Evolutionary conservation across 495 filamentous ascomycete genomes (phyloP), one percentile per base, ranked within the genome.

Genomic region (Lophium mytilinum): DNA sequence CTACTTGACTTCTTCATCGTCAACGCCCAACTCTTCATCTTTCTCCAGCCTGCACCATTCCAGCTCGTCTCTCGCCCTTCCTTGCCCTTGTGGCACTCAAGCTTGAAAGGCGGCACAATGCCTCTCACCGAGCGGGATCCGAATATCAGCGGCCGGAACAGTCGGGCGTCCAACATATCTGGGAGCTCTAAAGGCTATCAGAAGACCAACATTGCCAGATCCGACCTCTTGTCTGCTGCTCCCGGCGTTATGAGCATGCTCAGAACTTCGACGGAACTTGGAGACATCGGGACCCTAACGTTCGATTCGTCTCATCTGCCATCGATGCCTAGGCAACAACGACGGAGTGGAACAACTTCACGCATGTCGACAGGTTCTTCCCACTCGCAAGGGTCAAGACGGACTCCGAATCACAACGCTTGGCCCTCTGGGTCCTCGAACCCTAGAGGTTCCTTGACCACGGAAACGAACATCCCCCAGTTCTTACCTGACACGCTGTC

Each of bases 221-320:
- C 60, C 1, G 59, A 62, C 37, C 62, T 57, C 17, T 58, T 68
- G 37, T 65, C 62, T 18, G 56, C 59, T 3, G 63, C 56, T 37
- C 66, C 69, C 5, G 66, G 57, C 19, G 68, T 74, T 19, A 62
- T 69, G 58, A 79, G 80, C 66, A 87, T 88, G 84, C 77, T 88
- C 41, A 86, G 78, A 66, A 87, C 79, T 9, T 83, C 77, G 0
- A 88, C 84, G 0, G 85, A 88, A 68, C 79, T 80, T 0, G 85
- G 84, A 14, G 82, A 86, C 52, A 80, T 87, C 48, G 83, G 80
- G 8, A 69, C 79, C 46, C 82, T 86, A 55, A 77, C 78, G 41
- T 80, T 80, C 59, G 73, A 39, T 30, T 76, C 79, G 5, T 66
- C 75, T 36, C 73, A 78, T 10, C 64, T 80, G 34, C 70, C 69